Conservation (phyloP, 1,284 basidiomycete genomes). For the Ganoderma lingzhi region DNA sequence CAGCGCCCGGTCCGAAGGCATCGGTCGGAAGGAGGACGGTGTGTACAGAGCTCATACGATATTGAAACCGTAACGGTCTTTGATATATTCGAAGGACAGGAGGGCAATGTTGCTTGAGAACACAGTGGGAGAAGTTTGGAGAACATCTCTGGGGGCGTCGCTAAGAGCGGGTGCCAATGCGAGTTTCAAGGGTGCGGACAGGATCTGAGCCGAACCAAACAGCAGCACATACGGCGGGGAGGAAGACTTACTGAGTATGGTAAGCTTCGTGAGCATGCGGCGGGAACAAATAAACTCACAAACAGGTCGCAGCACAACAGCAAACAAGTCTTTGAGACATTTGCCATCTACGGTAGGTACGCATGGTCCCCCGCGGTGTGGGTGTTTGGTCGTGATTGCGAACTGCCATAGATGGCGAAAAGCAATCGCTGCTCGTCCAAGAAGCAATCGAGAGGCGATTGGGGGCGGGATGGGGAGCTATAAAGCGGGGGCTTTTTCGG, state of each 20-base stretch:
- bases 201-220: background rate
- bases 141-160: background rate
- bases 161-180: background rate
- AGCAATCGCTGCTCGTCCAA: conserved; percentile 6
- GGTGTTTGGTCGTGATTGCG: conserved; percentile 3
- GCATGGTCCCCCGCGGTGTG: background rate
- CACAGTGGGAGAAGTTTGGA: background rate
- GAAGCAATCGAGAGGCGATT: conserved; percentile 7
- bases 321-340: background rate
- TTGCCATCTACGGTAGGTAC: background rate
- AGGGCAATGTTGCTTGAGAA: background rate
- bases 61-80: too few relatives aligned
- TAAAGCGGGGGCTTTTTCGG: conserved; percentile 2
- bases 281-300: conserved; percentile 6
- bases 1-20: background rate
- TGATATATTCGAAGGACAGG: background rate
- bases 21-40: background rate
- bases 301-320: background rate
- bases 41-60: background rate
- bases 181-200: background rate
- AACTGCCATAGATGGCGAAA: conserved; percentile 8
- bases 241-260: background rate
- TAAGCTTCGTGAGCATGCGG: background rate
- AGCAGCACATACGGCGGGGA: background rate
- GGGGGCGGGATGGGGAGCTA: background rate